Evolutionary conservation across 164 flowering plant species (phyloP), one percentile per base, ranked within the genome.

Genomic region (Liriodendron chinense): DNA sequence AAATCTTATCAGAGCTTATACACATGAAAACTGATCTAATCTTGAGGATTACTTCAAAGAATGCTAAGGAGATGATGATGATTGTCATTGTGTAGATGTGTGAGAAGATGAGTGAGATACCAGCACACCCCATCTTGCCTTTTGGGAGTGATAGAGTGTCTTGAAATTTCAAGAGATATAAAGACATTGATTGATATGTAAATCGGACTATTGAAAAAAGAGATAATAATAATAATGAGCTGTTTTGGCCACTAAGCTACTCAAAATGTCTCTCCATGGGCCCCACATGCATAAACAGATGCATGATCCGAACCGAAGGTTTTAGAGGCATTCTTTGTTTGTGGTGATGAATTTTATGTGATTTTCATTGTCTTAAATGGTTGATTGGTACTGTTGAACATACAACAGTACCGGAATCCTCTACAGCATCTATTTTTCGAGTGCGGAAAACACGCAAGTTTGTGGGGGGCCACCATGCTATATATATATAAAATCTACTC

Each of bases 11-110:
- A 12, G 70, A 77, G 47, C 65, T 12, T 5, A 70, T 1, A 24
- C 14, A 74, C 24, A 77, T 67, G 47, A 80, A 25, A 61, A 75
- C 0, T 16, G 79, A 72, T 0, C 76, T 73, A 74, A 84, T 26
- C 7, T 79, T 59, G 47, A 79, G 57, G 4, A 74, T 65, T 26
- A 78, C 24, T 71, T 88, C 85, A 26, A 83, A 69, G 20, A 85
- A 23, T 2, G 85, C 34, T 43, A 85, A 66, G 59, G 80, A 73
- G 79, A 85, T 70, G 75, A 82, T 78, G 77, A 83, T 65, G 26
- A 83, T 2, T 69, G 78, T 53, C 18, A 76, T 70, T 77, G 82
- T 80, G 85, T 74, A 80, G 59, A 88, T 65, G 28, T 79, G 65
- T n/a, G 84, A 75, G 66, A 88, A 57, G 77, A 81, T 28, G 43